phyloP scores from a whole-genome alignment of 2,329 filamentous ascomycete species.

The Phialocephala sp. region DNA sequence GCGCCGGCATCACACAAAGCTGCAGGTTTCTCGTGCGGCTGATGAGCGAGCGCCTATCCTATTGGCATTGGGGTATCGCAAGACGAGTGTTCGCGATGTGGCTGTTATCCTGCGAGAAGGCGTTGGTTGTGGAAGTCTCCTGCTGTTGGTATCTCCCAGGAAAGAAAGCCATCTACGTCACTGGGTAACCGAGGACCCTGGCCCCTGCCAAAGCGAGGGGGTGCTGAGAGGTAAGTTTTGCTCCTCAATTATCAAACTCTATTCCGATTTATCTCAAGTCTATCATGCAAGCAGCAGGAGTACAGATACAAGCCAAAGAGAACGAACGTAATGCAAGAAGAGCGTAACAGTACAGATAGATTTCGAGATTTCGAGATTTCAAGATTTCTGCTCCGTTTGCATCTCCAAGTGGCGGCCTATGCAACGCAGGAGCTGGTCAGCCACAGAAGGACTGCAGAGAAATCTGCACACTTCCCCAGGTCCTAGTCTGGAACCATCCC shows the following conservation, averaged over 20 bases:
- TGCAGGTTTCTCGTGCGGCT: constrained; percentile 15
- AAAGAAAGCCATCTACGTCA: constrained; percentile 23
- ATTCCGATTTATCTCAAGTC: background rate
- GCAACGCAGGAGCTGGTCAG: background rate
- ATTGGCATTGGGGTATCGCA: background rate
- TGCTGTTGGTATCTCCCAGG: constrained; percentile 7
- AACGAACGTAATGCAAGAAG: background rate
- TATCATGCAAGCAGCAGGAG: background rate
- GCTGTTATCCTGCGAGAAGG: background rate
- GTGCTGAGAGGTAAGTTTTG: background rate
- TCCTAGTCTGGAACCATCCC: background rate
- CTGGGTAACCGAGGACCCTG: constrained; percentile 8
- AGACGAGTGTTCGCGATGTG: background rate
- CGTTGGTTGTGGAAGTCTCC: constrained; percentile 3
- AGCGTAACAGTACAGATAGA: background rate
- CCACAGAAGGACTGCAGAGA: background rate
- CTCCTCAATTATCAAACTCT: background rate
- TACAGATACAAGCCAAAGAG: background rate
- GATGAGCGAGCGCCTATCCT: background rate
- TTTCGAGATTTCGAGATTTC: background rate
- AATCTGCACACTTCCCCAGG: background rate
- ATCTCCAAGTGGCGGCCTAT: background rate
- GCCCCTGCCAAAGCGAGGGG: background rate
- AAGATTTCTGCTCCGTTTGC: background rate
- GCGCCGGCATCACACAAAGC: constrained; percentile 11